Percentiles rank a stretch among this genome's conserved stretches.
Conservation (phyloP, 2,329 filamentous ascomycete genomes). For the Aspergillus sp. region DNA sequence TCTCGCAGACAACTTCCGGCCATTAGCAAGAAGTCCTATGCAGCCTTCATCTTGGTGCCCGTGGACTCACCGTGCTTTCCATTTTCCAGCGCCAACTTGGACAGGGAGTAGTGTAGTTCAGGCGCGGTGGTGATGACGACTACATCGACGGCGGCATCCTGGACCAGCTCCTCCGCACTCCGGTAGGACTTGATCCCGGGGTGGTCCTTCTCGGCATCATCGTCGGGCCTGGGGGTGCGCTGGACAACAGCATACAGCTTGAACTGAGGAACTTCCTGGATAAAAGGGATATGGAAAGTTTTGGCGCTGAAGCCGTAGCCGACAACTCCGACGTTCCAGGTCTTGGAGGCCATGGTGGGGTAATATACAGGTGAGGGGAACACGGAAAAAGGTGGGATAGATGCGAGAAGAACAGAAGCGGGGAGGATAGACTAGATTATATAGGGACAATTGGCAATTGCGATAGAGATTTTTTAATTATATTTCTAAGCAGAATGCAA, state of each 20-base stretch:
- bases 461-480: neutral
- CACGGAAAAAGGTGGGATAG: neutral
- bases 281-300: slow-evolving; percentile 80
- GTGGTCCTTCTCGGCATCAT: slow-evolving; percentile 69
- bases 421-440: neutral
- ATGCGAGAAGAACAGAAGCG: neutral
- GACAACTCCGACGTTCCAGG: slow-evolving; percentile 58
- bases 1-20: slow-evolving; percentile 67
- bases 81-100: slow-evolving; percentile 63
- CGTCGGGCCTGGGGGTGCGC: slow-evolving; percentile 62
- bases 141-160: slow-evolving; percentile 66
- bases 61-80: slow-evolving; percentile 62
- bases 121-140: slow-evolving; percentile 72
- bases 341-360: slow-evolving; percentile 41
- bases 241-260: slow-evolving; percentile 75
- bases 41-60: neutral
- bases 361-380: slow-evolving; percentile 15
- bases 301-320: slow-evolving; percentile 69
- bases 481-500: neutral
- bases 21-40: neutral
- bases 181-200: slow-evolving; percentile 65
- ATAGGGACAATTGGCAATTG: neutral
- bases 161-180: slow-evolving; percentile 61
- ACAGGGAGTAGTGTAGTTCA: slow-evolving; percentile 66
- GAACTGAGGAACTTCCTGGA: slow-evolving; percentile 63